These are phyloP conservation scores for Puccinia novopanici DNA, from an alignment of 1,284 basidiomycete species.

Conservation along the genomic window DNA sequence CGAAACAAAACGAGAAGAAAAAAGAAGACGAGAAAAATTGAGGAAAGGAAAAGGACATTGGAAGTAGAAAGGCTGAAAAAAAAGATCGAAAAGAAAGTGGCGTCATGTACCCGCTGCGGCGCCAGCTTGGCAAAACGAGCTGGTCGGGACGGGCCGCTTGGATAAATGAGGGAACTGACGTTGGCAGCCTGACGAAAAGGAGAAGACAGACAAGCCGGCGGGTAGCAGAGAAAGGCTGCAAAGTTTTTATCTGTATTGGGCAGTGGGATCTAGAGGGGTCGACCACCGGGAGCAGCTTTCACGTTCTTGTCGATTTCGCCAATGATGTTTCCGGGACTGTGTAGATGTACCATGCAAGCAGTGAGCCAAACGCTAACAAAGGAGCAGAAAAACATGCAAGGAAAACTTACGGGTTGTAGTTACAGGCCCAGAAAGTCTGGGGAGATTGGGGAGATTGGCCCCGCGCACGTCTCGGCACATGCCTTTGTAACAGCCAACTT, in stretches of 20 bases:
- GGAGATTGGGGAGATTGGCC: constrained; percentile 31
- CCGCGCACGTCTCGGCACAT: constrained; percentile 20
- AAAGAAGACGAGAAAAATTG: too few species aligned
- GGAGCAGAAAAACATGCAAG: background rate
- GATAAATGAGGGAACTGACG: too few species aligned
- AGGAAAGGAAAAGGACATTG: too few species aligned
- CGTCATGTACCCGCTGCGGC: too few species aligned
- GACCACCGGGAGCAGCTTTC: constrained; percentile 30
- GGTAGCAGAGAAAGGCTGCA: too few species aligned
- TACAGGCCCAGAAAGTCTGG: constrained; percentile 37
- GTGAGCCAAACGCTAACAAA: background rate
- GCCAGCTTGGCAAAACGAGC: too few species aligned
- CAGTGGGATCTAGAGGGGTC: background rate
- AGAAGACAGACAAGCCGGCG: background rate
- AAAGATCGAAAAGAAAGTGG: background rate
- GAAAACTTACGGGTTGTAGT: constrained; percentile 42
- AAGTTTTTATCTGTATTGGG: too few species aligned
- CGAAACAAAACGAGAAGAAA: too few species aligned
- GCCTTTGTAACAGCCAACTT: constrained; percentile 25
- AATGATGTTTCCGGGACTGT: constrained; percentile 45
- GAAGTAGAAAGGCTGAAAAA: too few species aligned
- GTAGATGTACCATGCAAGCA: background rate
- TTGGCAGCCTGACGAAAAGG: too few species aligned
- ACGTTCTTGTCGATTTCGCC: constrained; percentile 45
- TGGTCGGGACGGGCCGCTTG: too few species aligned